Evolutionary conservation across 2,329 filamentous ascomycete genomes (phyloP).

Genomic region (Paecilomyces variotii): DNA sequence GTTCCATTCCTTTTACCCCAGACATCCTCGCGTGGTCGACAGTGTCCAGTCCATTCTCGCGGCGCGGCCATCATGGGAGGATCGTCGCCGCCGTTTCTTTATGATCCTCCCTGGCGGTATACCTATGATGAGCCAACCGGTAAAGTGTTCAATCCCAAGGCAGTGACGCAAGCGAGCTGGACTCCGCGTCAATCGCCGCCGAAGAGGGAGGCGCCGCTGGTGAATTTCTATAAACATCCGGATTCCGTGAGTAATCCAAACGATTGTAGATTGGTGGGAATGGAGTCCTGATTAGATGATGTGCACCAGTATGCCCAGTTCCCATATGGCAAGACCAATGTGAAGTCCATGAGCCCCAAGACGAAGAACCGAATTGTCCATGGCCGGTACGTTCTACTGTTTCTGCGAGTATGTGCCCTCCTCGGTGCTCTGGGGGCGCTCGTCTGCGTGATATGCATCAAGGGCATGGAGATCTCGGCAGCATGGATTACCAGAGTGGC

Average conservation of each 20-base stretch:
- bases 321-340: constrained; percentile 53
- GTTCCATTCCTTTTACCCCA: constrained; percentile 7
- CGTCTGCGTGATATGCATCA: constrained; percentile 69
- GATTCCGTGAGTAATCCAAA: constrained; percentile 48
- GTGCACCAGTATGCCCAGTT: constrained; percentile 43
- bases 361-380: constrained; percentile 65
- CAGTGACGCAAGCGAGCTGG: constrained; percentile 72
- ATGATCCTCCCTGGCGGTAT: constrained; percentile 51
- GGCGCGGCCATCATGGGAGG: constrained; percentile 40
- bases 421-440: constrained; percentile 63
- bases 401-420: constrained; percentile 58
- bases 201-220: constrained; percentile 64
- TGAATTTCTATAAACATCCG: constrained; percentile 79
- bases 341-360: constrained; percentile 58
- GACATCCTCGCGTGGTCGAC: constrained; percentile 26
- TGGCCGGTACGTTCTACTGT: constrained; percentile 60
- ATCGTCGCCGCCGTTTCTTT: constrained; percentile 63
- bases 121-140: constrained; percentile 45
- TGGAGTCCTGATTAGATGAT: constrained; percentile 4
- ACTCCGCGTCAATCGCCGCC: constrained; percentile 51
- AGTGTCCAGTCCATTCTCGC: constrained; percentile 15
- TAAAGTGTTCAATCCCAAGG: constrained; percentile 74
- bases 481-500: constrained; percentile 71
- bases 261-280: background rate
- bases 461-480: constrained; percentile 54